Evolutionary conservation across 352 stramenopile genomes (phyloP).

Genomic region (Pythium vanterpoolii): DNA sequence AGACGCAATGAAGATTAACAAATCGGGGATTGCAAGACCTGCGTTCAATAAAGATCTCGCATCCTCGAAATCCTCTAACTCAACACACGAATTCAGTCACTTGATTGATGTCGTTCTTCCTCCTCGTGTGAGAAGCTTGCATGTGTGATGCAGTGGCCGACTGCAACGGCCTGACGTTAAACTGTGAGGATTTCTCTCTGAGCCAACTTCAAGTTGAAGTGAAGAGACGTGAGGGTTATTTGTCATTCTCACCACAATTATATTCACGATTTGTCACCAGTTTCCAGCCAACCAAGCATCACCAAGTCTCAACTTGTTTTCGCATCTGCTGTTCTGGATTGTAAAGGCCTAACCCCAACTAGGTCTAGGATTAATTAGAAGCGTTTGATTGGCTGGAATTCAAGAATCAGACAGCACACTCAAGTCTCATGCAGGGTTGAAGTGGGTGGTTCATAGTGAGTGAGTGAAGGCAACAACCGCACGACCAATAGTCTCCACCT

Average conservation of each 20-base stretch:
- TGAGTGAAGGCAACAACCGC: conserved; percentile 11
- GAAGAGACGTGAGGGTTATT: background rate
- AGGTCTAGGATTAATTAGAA: background rate
- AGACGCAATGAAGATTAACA: no score
- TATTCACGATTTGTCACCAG: conserved; percentile 3
- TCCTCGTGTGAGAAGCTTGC: no score
- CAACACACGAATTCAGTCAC: no score
- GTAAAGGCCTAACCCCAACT: background rate
- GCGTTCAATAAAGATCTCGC: no score
- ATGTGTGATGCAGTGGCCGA: no score
- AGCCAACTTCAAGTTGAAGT: conserved; percentile 29
- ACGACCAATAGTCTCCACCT: background rate
- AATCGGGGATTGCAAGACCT: no score
- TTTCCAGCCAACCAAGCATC: conserved; percentile 23
- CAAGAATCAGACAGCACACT: conserved; percentile 12
- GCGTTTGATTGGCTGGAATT: conserved; percentile 6
- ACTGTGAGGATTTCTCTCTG: no score
- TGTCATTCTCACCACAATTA: background rate
- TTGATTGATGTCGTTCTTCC: no score
- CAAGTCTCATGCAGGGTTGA: conserved; percentile 6
- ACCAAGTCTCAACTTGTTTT: background rate
- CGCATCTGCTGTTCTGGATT: conserved; percentile 3
- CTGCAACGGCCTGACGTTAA: no score
- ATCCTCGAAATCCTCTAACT: no score
- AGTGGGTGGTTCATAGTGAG: conserved; percentile 23